Evolutionary conservation across 192 early-diverging fungal genomes (phyloP).

Genomic region (Linderina pennispora): DNA sequence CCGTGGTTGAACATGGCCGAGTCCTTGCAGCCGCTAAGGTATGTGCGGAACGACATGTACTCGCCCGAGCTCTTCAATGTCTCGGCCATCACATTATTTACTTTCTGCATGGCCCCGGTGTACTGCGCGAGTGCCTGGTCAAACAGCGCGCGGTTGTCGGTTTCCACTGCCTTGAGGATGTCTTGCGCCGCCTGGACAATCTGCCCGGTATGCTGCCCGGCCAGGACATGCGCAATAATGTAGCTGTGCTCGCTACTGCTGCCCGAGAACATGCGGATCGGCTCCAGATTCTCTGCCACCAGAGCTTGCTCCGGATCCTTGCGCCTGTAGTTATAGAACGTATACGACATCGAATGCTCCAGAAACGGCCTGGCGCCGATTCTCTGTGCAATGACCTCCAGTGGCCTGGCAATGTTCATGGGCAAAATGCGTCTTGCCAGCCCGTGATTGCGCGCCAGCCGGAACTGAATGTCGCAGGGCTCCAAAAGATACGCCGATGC

Average conservation of each 20-base stretch:
- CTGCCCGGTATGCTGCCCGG: constrained; percentile 66
- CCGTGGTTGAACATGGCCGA: constrained; percentile 90
- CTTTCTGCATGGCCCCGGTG: constrained; percentile 54
- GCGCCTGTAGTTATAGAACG: constrained; percentile 84
- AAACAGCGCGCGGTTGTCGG: constrained; percentile 55
- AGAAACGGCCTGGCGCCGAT: constrained; percentile 71
- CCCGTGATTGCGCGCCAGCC: constrained; percentile 68
- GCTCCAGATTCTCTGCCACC: constrained; percentile 64
- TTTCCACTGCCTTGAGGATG: constrained; percentile 50
- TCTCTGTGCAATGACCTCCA: constrained; percentile 63
- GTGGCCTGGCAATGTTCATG: constrained; percentile 69
- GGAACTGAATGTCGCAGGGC: constrained; percentile 77
- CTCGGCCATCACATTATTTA: constrained; percentile 74
- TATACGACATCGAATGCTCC: constrained; percentile 69
- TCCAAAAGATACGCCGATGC: constrained; percentile 86
- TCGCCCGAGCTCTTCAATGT: constrained; percentile 70
- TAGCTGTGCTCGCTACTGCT: constrained; percentile 73
- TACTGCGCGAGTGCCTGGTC: constrained; percentile 53
- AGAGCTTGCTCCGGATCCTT: constrained; percentile 51
- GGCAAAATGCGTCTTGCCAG: constrained; percentile 72
- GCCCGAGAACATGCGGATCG: constrained; percentile 75
- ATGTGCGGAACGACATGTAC: constrained; percentile 85
- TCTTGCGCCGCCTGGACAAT: constrained; percentile 58
- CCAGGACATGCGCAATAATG: constrained; percentile 84
- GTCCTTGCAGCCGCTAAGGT: constrained; percentile 84